Conservation (phyloP, 768 basidiomycete species). For the Agrocybe pediades region DNA sequence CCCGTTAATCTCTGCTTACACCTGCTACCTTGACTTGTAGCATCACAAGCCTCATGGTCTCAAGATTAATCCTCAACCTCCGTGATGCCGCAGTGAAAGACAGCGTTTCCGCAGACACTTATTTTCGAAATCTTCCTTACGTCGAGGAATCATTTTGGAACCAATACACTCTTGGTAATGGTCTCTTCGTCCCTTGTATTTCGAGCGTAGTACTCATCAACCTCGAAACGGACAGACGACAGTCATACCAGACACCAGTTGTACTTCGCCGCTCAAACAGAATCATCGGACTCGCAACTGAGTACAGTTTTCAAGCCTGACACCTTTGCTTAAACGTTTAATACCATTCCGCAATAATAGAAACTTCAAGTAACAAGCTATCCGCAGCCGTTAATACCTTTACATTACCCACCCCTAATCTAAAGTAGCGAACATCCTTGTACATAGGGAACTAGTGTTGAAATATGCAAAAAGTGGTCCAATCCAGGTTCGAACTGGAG, state of each 20-base stretch:
- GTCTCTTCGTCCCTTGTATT: too few species aligned
- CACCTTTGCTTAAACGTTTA: too few species aligned
- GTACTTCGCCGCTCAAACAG: background rate
- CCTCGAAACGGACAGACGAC: background rate
- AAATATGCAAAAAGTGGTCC: background rate
- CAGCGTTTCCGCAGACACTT: background rate
- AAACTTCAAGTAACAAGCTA: too few species aligned
- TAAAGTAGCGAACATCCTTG: too few species aligned
- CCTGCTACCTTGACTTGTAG: slow-evolving; percentile 12
- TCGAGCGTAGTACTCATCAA: too few species aligned
- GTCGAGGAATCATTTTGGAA: background rate
- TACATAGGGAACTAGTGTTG: too few species aligned
- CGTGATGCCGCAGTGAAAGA: slow-evolving; percentile 7
- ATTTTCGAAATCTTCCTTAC: background rate
- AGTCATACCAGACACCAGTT: background rate
- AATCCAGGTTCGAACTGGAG: background rate
- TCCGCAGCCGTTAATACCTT: too few species aligned
- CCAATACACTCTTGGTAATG: too few species aligned
- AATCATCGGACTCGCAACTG: too few species aligned
- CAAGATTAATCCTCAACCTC: slow-evolving; percentile 37
- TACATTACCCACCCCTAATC: too few species aligned
- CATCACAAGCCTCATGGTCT: slow-evolving; percentile 39
- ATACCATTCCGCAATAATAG: too few species aligned
- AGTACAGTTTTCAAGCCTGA: too few species aligned
- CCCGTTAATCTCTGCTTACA: background rate